Evolutionary conservation across 2,329 filamentous ascomycete species (phyloP), one percentile per base, ranked within the genome.

Genomic region (Claviceps pusilla): DNA sequence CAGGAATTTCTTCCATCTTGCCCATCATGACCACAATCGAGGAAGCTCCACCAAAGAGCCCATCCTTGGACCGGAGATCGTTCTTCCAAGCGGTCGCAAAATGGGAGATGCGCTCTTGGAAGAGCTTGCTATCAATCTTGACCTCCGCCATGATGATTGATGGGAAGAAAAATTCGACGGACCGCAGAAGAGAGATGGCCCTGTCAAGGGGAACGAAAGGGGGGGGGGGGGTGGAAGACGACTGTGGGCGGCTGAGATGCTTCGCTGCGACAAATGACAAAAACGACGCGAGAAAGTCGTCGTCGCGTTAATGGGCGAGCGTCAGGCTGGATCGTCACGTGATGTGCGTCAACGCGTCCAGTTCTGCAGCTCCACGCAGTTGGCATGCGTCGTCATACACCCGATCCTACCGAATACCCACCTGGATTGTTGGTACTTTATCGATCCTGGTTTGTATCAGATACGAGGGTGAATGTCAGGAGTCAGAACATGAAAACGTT

Each of bases 41-140:
- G 59, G 84, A 83, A 60, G 82, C 90, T 66, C 90, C 91, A 62
- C 81, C 83, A 70, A 97, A 98, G 59, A 91, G 73, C 65, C 82
- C 77, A 73, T 95, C 87, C 68, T 86, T 87, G 58, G 85, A 80
- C 66, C 90, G 86, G 76, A 95, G 91, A 77, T 97, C 91, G 64
- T 87, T 83, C 77, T 95, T 97, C 93, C 94, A 98, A 73, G 89
- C 83, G 63, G 87, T 83, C 68, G 90, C 80, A 65, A 98, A 86
- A 66, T 86, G 84, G 61, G 84, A 84, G 61, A 97, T 79, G 67
- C 93, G 90, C 75, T 93, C 90, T 71, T 95, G 90, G 76, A 98
- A 98, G 69, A 83, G 77, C 71, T 86, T 84, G 75, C 85, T 87
- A 76, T 97, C 90, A 76, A 98, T 96, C 74, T 87, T 88, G 74